Conservation (phyloP, 2,329 filamentous ascomycete genomes). For the Paraphoma chrysanthemicola region DNA sequence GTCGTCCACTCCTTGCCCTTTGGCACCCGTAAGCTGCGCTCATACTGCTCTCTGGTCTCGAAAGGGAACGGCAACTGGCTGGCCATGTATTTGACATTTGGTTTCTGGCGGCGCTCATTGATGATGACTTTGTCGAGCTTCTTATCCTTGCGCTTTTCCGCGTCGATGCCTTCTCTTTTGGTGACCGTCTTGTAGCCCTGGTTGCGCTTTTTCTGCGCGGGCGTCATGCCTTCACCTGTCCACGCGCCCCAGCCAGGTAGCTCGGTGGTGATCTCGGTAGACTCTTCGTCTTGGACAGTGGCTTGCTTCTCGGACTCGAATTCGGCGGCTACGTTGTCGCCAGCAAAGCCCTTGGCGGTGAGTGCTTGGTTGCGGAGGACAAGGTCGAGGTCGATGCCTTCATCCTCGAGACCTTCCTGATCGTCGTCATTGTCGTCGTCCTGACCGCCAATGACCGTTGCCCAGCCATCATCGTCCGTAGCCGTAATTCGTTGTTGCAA, state of each 20-base stretch:
- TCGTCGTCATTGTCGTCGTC: slow-evolving; percentile 35
- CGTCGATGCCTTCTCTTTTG: slow-evolving; percentile 75
- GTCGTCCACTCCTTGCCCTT: slow-evolving; percentile 95
- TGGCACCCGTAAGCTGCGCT: slow-evolving; percentile 83
- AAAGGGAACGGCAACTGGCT: slow-evolving; percentile 86
- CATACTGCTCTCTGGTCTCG: slow-evolving; percentile 87
- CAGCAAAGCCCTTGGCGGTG: slow-evolving; percentile 84
- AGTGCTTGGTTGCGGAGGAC: slow-evolving; percentile 66
- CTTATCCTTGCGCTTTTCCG: slow-evolving; percentile 78
- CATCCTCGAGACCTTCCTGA: slow-evolving; percentile 44
- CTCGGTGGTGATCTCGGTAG: slow-evolving; percentile 82
- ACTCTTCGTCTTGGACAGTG: slow-evolving; percentile 76
- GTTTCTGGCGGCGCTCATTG: slow-evolving; percentile 88
- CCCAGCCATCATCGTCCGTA: slow-evolving; percentile 53
- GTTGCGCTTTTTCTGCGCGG: slow-evolving; percentile 55
- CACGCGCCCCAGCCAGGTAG: slow-evolving; percentile 94
- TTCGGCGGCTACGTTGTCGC: slow-evolving; percentile 78
- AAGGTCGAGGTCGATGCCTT: slow-evolving; percentile 49
- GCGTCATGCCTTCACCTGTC: slow-evolving; percentile 79
- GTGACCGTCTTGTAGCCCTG: slow-evolving; percentile 63
- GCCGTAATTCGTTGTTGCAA: slow-evolving; percentile 41
- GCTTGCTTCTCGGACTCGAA: slow-evolving; percentile 83
- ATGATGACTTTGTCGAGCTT: slow-evolving; percentile 87
- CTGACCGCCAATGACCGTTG: slow-evolving; percentile 50
- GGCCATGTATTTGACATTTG: slow-evolving; percentile 90